A percentile compares a stretch with the other conserved stretches of the same genome.
Evolutionary conservation across 129 eudicot species (phyloP).

Genomic region (Solidago caesia): DNA sequence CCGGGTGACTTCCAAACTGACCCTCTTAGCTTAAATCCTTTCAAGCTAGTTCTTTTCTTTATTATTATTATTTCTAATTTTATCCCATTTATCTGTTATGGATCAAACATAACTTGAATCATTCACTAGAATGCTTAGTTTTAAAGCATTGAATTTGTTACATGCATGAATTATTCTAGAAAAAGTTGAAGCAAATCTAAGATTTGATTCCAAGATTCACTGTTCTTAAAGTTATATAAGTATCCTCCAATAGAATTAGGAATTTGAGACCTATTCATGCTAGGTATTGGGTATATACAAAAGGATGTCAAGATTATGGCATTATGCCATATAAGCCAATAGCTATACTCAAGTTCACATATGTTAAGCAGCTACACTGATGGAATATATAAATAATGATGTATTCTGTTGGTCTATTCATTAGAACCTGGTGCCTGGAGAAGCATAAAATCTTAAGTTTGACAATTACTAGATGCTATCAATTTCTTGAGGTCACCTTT

Average conservation of each 20-base stretch:
- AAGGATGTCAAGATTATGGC: neutral
- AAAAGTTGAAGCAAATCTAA: conserved; percentile 7
- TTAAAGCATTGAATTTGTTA: neutral
- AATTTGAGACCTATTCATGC: neutral
- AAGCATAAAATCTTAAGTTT: too few relatives aligned
- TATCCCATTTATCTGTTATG: neutral
- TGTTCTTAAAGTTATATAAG: neutral
- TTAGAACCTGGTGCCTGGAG: neutral
- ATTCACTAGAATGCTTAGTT: neutral
- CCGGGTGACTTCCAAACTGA: neutral
- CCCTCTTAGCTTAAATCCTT: neutral
- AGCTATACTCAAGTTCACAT: neutral
- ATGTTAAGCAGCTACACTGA: neutral
- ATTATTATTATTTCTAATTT: too few relatives aligned
- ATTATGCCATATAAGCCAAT: neutral
- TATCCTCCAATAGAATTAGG: neutral
- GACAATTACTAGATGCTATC: too few relatives aligned
- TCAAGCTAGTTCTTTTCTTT: neutral
- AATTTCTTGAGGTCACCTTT: too few relatives aligned
- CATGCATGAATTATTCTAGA: conserved; percentile 6
- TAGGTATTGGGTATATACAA: neutral
- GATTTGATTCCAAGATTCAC: conserved; percentile 3
- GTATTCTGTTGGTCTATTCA: neutral
- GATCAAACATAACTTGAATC: too few relatives aligned
- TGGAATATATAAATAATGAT: neutral